phyloP scores from a whole-genome alignment of 139 green algal genomes.

The Chlorella sp. region DNA sequence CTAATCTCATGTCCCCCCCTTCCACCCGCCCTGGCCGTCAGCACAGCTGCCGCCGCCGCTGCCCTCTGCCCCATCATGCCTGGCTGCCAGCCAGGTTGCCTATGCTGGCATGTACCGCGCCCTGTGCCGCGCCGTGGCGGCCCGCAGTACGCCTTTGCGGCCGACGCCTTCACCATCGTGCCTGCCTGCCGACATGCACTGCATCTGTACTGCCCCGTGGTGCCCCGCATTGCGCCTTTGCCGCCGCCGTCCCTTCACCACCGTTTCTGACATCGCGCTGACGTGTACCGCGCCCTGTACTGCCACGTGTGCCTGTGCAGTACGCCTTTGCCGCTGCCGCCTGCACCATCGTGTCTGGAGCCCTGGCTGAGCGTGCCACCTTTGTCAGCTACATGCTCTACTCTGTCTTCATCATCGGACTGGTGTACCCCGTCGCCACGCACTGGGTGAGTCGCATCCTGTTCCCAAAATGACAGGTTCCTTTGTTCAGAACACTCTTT shows the following conservation, averaged over 20 bases:
- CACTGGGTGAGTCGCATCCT: constrained; percentile 42
- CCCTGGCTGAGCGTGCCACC: constrained; percentile 25
- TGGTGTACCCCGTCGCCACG: constrained; percentile 75
- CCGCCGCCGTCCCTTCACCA: too few species aligned
- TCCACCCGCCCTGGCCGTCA: too few species aligned
- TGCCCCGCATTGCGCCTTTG: too few species aligned
- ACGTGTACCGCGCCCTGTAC: not conserved
- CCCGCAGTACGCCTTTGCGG: not conserved
- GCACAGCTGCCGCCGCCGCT: not conserved
- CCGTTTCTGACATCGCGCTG: too few species aligned
- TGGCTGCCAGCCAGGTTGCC: too few species aligned
- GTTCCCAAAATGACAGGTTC: too few species aligned
- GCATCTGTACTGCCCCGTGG: too few species aligned
- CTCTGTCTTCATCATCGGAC: constrained; percentile 63
- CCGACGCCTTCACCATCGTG: constrained; percentile 27
- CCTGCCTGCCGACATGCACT: too few species aligned
- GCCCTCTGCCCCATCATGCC: too few species aligned
- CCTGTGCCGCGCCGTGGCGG: not conserved
- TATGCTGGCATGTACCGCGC: too few species aligned
- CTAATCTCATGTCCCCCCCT: too few species aligned
- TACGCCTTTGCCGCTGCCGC: not conserved
- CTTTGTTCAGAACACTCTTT: too few species aligned
- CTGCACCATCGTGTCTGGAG: constrained; percentile 32
- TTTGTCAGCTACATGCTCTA: constrained; percentile 21
- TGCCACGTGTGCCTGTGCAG: not conserved